Conservation (phyloP, 305 asterid species). For the Andrographis paniculata region DNA sequence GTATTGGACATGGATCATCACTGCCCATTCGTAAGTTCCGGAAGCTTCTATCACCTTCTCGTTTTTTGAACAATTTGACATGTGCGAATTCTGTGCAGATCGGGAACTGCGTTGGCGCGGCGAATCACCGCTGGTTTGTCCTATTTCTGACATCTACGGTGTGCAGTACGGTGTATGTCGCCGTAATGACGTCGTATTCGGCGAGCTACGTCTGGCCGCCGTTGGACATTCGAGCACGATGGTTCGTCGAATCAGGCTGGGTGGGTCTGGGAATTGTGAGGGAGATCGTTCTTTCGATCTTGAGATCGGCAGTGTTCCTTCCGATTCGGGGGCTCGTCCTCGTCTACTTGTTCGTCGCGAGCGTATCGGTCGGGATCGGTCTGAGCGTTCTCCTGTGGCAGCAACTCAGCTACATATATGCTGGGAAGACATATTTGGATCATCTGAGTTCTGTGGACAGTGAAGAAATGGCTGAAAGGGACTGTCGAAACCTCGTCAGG, state of each 20-base stretch:
- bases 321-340: slow-evolving; percentile 71
- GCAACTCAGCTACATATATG: slow-evolving; percentile 74
- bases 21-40: slow-evolving; percentile 81
- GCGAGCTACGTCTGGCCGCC: slow-evolving; percentile 53
- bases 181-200: slow-evolving; percentile 50
- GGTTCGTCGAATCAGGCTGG: no score
- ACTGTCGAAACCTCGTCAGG: slow-evolving; percentile 56
- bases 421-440: slow-evolving; percentile 78
- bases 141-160: slow-evolving; percentile 73
- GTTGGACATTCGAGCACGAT: slow-evolving; percentile 19
- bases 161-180: slow-evolving; percentile 45
- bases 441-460: slow-evolving; percentile 45
- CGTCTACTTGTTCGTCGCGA: slow-evolving; percentile 67
- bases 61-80: no score
- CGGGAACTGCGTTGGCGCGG: slow-evolving; percentile 91
- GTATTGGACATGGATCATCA: slow-evolving; percentile 96
- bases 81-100: slow-evolving; percentile 61
- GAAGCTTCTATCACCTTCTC: no score
- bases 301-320: slow-evolving; percentile 50
- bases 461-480: slow-evolving; percentile 42
- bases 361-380: slow-evolving; percentile 72
- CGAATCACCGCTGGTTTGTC: slow-evolving; percentile 66
- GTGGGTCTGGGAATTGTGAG: slow-evolving; percentile 30
- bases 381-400: slow-evolving; percentile 77
- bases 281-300: slow-evolving; percentile 36